Conservation (phyloP, 345 rosid genomes). For the Mercurialis annua region DNA sequence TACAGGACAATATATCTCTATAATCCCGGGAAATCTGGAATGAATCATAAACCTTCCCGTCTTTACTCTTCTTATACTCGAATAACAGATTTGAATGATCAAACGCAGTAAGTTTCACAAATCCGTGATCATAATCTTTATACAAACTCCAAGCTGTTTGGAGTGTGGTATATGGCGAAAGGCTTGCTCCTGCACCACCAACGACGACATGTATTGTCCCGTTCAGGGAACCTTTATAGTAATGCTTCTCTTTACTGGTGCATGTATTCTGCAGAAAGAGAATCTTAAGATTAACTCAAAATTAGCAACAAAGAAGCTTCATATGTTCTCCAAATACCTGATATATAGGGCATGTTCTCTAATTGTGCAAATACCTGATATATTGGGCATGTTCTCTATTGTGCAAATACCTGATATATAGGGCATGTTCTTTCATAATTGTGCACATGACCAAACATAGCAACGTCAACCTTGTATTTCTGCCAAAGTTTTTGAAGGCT, state of each 20-base stretch:
- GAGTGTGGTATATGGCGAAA: constrained; percentile 41
- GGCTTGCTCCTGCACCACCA: constrained; percentile 71
- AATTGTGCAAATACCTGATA: constrained; percentile 6
- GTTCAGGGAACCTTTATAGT: constrained; percentile 44
- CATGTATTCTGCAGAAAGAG: constrained; percentile 46
- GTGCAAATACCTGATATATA: constrained; percentile 57
- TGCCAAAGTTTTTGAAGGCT: constrained; percentile 75
- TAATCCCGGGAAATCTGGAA: constrained; percentile 53
- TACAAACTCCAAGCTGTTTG: constrained; percentile 51
- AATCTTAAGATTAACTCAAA: not conserved
- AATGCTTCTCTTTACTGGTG: constrained; percentile 42
- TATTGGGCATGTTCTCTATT: too few relatives aligned
- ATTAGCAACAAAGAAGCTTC: too few relatives aligned
- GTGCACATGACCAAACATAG: constrained; percentile 66
- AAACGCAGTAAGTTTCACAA: constrained; percentile 52
- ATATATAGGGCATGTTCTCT: constrained; percentile 4
- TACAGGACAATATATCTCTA: constrained; percentile 51
- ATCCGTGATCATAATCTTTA: constrained; percentile 43
- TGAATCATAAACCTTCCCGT: constrained; percentile 61
- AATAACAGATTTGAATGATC: constrained; percentile 52
- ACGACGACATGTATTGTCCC: constrained; percentile 75
- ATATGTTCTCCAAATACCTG: not conserved
- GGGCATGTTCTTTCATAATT: constrained; percentile 79
- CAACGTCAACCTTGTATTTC: constrained; percentile 73
- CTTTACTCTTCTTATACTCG: constrained; percentile 68